Evolutionary conservation across 192 early-diverging fungal genomes (phyloP), one percentile per base, ranked within the genome.

Genomic region (Coemansia sp.): DNA sequence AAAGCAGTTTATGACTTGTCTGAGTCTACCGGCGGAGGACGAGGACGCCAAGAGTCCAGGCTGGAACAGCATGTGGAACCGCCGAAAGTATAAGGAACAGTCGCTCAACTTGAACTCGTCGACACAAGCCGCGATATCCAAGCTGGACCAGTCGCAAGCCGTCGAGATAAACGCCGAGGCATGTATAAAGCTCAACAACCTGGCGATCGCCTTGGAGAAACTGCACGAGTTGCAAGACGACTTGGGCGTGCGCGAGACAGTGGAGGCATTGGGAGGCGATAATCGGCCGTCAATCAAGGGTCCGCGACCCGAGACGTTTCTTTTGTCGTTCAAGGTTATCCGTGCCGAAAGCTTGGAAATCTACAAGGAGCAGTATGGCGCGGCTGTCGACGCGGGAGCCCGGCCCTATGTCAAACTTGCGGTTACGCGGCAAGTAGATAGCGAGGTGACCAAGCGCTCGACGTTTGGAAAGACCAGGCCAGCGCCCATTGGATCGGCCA

Each of bases 301-400:
- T 18, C 11, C 46, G 2, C 46, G 67, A 11, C 60, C 70, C 2
- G 67, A 70, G 11, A 65, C 63, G 22, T 89, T 87, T 51, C 72
- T 92, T 41, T 84, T 91, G 46, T 90, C 90, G 18, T 87, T 94
- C 73, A 87, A 91, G 36, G 86, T 94, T 34, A 86, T 93, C 6
- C 85, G 77, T 29, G 91, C 90, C 0, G 90, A 92, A 64, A 86
- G 89, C 44, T 60, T 94, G 9, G 74, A 82, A 38, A 85, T 91
- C 59, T 88, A 88, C 79, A 87, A 86, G 38, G 89, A 88, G 52
- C 87, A 89, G 20, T 77, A 74, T 61, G 71, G 75, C 42, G 43
- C 80, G 1, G 83, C 81, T 24, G 85, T 38, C 27, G 61, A 75
- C 20, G 62, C 47, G 42, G 42, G 31, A 27, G 60, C 74, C 0